Conservation (phyloP, 2,329 filamentous ascomycete genomes). For the Harringtonia lauricola region DNA sequence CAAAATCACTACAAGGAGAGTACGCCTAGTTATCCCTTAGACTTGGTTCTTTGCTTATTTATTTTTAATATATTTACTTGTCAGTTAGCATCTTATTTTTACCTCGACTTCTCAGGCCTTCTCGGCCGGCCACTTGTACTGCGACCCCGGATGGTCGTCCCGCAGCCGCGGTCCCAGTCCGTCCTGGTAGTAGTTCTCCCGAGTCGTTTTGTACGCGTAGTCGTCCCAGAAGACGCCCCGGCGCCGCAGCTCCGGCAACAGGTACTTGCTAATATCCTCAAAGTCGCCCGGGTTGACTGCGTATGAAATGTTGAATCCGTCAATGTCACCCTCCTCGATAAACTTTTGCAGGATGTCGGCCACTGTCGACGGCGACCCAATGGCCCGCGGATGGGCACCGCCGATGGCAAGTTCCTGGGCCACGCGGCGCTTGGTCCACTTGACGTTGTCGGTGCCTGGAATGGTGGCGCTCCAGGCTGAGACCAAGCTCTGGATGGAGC, state of each 20-base stretch:
- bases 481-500: slow-evolving; percentile 6
- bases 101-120: not conserved
- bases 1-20: too few species aligned
- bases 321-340: slow-evolving; percentile 57
- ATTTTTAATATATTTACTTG: too few species aligned
- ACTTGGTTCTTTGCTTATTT: too few species aligned
- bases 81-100: not conserved
- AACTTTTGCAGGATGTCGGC: slow-evolving; percentile 58
- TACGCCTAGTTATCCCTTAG: too few species aligned
- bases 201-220: slow-evolving; percentile 15
- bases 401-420: slow-evolving; percentile 14
- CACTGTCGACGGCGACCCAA: slow-evolving; percentile 54
- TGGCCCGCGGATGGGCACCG: slow-evolving; percentile 22
- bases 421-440: slow-evolving; percentile 10
- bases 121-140: slow-evolving; percentile 1
- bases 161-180: slow-evolving; percentile 1
- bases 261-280: slow-evolving; percentile 51
- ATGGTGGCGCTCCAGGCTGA: not conserved
- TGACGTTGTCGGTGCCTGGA: slow-evolving; percentile 2
- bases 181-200: slow-evolving; percentile 3
- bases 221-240: slow-evolving; percentile 45
- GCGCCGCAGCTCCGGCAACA: slow-evolving; percentile 49
- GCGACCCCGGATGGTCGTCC: slow-evolving; percentile 1
- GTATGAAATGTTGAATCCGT: slow-evolving; percentile 58
- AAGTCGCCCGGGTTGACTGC: slow-evolving; percentile 42